A percentile compares a stretch with the other conserved stretches of the same genome.
Evolutionary conservation across 257 asterid species (phyloP).

Genomic region (Solanum rostratum): DNA sequence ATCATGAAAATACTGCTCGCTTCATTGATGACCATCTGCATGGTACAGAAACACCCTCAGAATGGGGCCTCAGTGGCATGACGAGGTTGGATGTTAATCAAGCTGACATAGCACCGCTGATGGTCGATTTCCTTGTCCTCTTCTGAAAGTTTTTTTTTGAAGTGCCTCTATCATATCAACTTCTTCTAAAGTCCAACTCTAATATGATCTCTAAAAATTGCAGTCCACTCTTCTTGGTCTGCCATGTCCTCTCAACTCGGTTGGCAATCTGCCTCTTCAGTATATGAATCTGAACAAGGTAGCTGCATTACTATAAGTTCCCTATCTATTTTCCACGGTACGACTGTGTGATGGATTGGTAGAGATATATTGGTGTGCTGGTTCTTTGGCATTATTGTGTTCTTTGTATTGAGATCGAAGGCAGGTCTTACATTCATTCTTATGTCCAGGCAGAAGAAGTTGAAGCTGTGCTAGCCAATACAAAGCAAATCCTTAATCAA

Average conservation of each 20-base stretch:
- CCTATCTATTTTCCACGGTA: not conserved
- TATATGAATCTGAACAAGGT: constrained; percentile 63
- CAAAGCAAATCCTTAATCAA: constrained; percentile 83
- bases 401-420: not conserved
- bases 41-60: constrained; percentile 76
- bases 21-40: constrained; percentile 86
- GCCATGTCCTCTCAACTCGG: constrained; percentile 92
- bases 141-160: not conserved
- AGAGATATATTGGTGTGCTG: not conserved
- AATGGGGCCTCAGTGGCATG: constrained; percentile 85
- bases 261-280: constrained; percentile 86
- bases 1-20: constrained; percentile 30
- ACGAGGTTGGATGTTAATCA: constrained; percentile 94
- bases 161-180: not conserved
- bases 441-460: constrained; percentile 58
- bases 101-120: constrained; percentile 95
- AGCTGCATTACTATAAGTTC: constrained; percentile 10
- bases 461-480: constrained; percentile 90
- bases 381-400: not conserved
- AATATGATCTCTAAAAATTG: constrained; percentile 15
- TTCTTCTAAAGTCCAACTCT: not conserved
- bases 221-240: constrained; percentile 94
- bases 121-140: constrained; percentile 46
- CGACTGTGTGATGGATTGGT: not conserved
- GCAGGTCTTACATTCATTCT: not conserved